Evolutionary conservation across 495 filamentous ascomycete genomes (phyloP).

Genomic region (Hypoxylon subgilvum): DNA sequence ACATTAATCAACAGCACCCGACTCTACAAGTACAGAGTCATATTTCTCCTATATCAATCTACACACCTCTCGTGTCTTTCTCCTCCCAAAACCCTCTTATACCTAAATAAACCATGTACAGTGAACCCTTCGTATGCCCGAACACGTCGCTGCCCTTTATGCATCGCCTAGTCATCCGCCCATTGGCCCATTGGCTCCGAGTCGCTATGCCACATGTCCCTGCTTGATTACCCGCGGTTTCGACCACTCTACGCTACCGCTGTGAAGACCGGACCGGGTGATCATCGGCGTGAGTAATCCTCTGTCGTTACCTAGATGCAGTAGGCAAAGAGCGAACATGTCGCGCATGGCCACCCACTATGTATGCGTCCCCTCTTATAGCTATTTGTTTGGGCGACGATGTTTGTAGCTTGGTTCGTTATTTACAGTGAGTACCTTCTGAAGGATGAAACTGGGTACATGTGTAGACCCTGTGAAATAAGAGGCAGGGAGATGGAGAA

Average conservation of each 20-base stretch:
- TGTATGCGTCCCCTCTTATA: background rate
- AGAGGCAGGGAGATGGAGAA: too few relatives aligned
- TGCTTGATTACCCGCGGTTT: slow-evolving; percentile 20
- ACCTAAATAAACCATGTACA: slow-evolving; percentile 3
- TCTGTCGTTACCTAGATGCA: slow-evolving; percentile 1
- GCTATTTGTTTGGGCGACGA: background rate
- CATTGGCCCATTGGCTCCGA: slow-evolving; percentile 10
- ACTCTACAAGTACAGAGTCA: too few relatives aligned
- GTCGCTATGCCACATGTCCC: slow-evolving; percentile 37
- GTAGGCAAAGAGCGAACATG: slow-evolving; percentile 4
- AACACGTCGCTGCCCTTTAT: slow-evolving; percentile 7
- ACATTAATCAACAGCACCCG: too few relatives aligned
- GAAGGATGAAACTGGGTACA: too few relatives aligned
- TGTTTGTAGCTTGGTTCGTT: too few relatives aligned
- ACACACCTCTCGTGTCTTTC: too few relatives aligned
- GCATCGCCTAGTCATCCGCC: background rate
- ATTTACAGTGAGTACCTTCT: too few relatives aligned
- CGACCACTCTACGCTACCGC: too few relatives aligned
- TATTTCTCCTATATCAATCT: too few relatives aligned
- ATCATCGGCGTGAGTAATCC: slow-evolving; percentile 11
- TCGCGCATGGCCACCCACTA: slow-evolving; percentile 4
- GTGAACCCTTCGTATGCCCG: slow-evolving; percentile 2
- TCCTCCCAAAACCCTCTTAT: too few relatives aligned
- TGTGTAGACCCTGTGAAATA: too few relatives aligned
- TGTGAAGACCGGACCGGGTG: too few relatives aligned